Evolutionary conservation across 108 stramenopile species (phyloP), one percentile per base, ranked within the genome.

Genomic region (Skeletonema marinoi): DNA sequence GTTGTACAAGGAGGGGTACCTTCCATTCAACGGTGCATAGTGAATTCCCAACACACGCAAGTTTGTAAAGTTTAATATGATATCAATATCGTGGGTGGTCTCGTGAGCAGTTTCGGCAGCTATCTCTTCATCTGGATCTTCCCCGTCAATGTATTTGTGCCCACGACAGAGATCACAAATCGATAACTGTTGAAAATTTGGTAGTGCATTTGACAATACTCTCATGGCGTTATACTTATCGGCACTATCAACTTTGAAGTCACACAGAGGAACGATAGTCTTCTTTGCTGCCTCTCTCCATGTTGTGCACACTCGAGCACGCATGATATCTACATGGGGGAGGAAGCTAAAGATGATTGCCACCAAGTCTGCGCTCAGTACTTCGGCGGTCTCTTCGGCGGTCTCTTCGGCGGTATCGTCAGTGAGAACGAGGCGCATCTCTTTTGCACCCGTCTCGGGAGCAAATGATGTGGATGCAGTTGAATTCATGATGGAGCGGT

Each of bases 231-330:
- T 51, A 19, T 19, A 51, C 6, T 51, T 0, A 21, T n/a, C n/a
- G n/a, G n/a, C 19, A 17, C 50, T 21, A 21, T 19, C 7, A 6
- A 51, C 21, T 4, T 1, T 6, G 21, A 51, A 51, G 1, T 68
- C 67, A n/a, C 29, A 13, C 5, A 6, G 56, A 56, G 56, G 67
- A 32, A 71, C 70, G n/a, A 51, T 10, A 14, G 70, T 64, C 61
- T 31, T 25, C 30, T 21, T 71, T 0, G 65, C n/a, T 0, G 63
- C 64, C 2, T 71, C 70, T 4, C 25, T 63, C 51, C 46, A 59
- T n/a, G 8, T 17, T 31, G 6, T 29, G 25, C 65, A 66, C 2
- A 71, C 70, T 66, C 70, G 63, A 13, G 62, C 19, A 25, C 19
- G 10, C 17, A 19, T 17, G 25, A 71, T 62, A 14, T 25, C 58